Conservation (phyloP, 1,284 basidiomycete genomes). For the Athelia psychrophila region DNA sequence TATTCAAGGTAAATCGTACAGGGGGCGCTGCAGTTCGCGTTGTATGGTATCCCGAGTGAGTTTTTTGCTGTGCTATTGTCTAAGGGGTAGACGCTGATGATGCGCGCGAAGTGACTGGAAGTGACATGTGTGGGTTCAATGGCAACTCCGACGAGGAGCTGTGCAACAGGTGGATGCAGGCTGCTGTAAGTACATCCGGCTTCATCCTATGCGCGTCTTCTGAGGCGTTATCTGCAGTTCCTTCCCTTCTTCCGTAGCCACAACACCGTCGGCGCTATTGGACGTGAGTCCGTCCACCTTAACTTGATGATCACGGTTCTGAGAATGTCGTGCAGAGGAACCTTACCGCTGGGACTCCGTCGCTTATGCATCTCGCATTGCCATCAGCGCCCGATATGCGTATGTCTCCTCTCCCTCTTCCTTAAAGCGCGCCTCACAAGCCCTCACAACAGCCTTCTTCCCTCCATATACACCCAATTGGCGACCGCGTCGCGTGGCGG, state of each 20-base stretch:
- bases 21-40: not conserved
- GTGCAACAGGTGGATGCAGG: slow-evolving; percentile 80
- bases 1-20: not conserved
- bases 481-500: slow-evolving; percentile 64
- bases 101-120: too few species aligned
- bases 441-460: slow-evolving; percentile 1
- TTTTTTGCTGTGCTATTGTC: slow-evolving; percentile 35
- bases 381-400: slow-evolving; percentile 64
- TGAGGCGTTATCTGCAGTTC: slow-evolving; percentile 30
- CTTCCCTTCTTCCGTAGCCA: slow-evolving; percentile 73
- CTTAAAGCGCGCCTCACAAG: slow-evolving; percentile 1
- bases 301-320: slow-evolving; percentile 51
- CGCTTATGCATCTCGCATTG: slow-evolving; percentile 63
- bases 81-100: too few species aligned
- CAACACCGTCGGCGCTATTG: slow-evolving; percentile 56
- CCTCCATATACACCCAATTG: slow-evolving; percentile 57
- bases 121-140: too few species aligned
- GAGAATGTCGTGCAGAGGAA: slow-evolving; percentile 36
- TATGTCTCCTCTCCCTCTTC: slow-evolving; percentile 60
- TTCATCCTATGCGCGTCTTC: too few species aligned
- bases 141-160: slow-evolving; percentile 63
- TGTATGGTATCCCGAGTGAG: slow-evolving; percentile 44
- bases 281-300: slow-evolving; percentile 40
- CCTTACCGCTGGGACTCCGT: slow-evolving; percentile 71
- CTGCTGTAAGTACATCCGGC: slow-evolving; percentile 31